A percentile compares a stretch with the other conserved stretches of the same genome.
Conservation (phyloP, 352 stramenopile species). For the Globisporangium takayamanum region DNA sequence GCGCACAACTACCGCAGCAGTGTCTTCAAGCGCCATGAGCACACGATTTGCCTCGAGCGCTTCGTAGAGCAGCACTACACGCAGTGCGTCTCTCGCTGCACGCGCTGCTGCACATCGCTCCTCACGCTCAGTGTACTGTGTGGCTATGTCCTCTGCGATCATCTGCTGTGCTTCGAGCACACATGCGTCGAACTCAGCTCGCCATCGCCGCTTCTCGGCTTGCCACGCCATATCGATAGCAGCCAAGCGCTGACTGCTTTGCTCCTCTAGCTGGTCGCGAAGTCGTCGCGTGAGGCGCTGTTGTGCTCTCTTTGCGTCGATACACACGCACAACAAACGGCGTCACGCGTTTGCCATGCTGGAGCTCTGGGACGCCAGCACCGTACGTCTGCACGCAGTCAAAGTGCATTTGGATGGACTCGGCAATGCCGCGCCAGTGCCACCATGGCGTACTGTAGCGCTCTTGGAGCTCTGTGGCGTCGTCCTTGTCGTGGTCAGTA, state of each 20-base stretch:
- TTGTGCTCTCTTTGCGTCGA: slow-evolving; percentile 12
- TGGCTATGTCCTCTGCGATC: slow-evolving; percentile 6
- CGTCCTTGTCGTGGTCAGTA: neutral
- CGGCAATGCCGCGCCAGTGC: slow-evolving; percentile 13
- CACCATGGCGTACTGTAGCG: slow-evolving; percentile 18
- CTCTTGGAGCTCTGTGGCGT: neutral
- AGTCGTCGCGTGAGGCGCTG: slow-evolving; percentile 12
- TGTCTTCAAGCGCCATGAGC: slow-evolving; percentile 4
- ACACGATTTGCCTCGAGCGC: slow-evolving; percentile 1
- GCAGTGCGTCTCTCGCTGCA: neutral
- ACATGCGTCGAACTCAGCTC: neutral
- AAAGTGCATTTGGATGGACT: slow-evolving; percentile 9
- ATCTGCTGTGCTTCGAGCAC: slow-evolving; percentile 7
- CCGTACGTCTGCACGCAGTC: slow-evolving; percentile 10
- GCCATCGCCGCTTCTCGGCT: slow-evolving; percentile 2
- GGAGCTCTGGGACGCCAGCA: slow-evolving; percentile 11
- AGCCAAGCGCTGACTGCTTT: neutral
- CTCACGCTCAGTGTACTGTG: neutral
- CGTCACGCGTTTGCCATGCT: slow-evolving; percentile 5
- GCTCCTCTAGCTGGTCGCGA: slow-evolving; percentile 8
- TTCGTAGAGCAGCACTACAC: neutral
- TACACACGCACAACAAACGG: slow-evolving; percentile 21
- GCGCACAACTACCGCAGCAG: neutral
- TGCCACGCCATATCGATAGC: neutral
- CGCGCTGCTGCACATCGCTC: neutral